Percentiles rank a stretch among this genome's conserved stretches.
phyloP scores from a whole-genome alignment of 2,329 filamentous ascomycete genomes.

The Penicillium griseofulvum region DNA sequence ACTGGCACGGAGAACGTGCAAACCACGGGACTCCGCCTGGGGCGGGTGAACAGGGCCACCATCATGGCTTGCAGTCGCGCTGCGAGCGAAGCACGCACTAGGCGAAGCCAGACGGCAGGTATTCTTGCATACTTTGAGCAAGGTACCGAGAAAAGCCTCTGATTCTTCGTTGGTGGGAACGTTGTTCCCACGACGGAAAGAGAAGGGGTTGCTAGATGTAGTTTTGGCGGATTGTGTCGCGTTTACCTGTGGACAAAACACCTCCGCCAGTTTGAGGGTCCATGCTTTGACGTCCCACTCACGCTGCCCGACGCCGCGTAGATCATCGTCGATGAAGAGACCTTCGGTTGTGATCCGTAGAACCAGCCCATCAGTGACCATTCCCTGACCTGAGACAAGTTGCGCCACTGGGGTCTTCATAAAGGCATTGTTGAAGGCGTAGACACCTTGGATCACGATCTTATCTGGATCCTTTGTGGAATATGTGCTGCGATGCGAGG shows the following conservation, averaged over 20 bases:
- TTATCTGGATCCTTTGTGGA: slow-evolving; percentile 89
- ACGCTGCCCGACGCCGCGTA: slow-evolving; percentile 83
- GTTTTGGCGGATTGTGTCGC: slow-evolving; percentile 37
- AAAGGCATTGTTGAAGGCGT: slow-evolving; percentile 86
- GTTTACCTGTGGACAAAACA: slow-evolving; percentile 69
- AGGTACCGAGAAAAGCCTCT: slow-evolving; percentile 61
- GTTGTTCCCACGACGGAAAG: slow-evolving; percentile 46
- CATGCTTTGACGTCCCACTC: slow-evolving; percentile 99
- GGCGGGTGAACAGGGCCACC: slow-evolving; percentile 27
- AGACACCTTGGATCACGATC: slow-evolving; percentile 91
- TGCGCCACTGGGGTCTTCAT: slow-evolving; percentile 87
- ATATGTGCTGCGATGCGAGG: slow-evolving; percentile 74
- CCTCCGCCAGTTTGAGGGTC: slow-evolving; percentile 90
- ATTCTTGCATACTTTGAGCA: slow-evolving; percentile 64
- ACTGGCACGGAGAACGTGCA: slow-evolving; percentile 58
- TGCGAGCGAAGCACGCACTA: slow-evolving; percentile 39
- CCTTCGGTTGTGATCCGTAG: slow-evolving; percentile 91
- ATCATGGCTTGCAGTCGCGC: slow-evolving; percentile 21
- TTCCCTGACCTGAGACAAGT: slow-evolving; percentile 76
- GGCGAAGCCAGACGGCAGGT: slow-evolving; percentile 55
- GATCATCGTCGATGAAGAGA: slow-evolving; percentile 94
- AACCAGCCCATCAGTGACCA: slow-evolving; percentile 88
- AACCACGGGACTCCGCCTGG: slow-evolving; percentile 44
- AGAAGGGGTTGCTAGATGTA: slow-evolving; percentile 28
- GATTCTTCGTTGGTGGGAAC: slow-evolving; percentile 63